These are phyloP conservation scores for Kalaharituber pfeilii DNA, from an alignment of 2,329 filamentous ascomycete species.

Conservation along the genomic window DNA sequence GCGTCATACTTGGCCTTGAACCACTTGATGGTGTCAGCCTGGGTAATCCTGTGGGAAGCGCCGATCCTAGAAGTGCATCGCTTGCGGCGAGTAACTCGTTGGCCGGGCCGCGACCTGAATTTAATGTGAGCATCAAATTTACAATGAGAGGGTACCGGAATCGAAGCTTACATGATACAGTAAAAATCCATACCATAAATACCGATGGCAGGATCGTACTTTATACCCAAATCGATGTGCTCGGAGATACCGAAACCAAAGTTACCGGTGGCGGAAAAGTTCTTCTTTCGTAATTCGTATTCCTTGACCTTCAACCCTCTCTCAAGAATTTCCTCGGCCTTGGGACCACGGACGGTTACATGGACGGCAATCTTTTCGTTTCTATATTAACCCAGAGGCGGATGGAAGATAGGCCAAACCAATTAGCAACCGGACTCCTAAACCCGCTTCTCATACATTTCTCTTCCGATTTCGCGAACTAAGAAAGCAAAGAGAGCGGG, in stretches of 20 bases:
- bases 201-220: conserved; percentile 96
- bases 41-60: conserved; percentile 79
- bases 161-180: conserved; percentile 74
- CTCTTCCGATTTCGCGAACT: conserved; percentile 2
- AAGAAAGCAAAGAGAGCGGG: background rate
- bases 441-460: background rate
- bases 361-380: conserved; percentile 99
- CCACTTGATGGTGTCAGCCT: conserved; percentile 94
- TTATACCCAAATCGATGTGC: conserved; percentile 99
- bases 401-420: background rate
- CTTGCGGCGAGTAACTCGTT: conserved; percentile 91
- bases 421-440: background rate
- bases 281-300: conserved; percentile 97
- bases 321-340: conserved; percentile 99
- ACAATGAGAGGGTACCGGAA: conserved; percentile 22
- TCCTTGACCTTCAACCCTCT: conserved; percentile 99
- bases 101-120: conserved; percentile 91
- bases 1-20: conserved; percentile 63
- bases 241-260: conserved; percentile 99
- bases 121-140: conserved; percentile 14
- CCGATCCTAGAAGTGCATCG: conserved; percentile 77
- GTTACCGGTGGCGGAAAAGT: conserved; percentile 99
- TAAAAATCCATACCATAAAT: conserved; percentile 99
- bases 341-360: conserved; percentile 97
- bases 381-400: conserved; percentile 35